These are phyloP conservation scores for Candida alai DNA, from an alignment of 805 yeast genomes.

Conservation along the genomic window DNA sequence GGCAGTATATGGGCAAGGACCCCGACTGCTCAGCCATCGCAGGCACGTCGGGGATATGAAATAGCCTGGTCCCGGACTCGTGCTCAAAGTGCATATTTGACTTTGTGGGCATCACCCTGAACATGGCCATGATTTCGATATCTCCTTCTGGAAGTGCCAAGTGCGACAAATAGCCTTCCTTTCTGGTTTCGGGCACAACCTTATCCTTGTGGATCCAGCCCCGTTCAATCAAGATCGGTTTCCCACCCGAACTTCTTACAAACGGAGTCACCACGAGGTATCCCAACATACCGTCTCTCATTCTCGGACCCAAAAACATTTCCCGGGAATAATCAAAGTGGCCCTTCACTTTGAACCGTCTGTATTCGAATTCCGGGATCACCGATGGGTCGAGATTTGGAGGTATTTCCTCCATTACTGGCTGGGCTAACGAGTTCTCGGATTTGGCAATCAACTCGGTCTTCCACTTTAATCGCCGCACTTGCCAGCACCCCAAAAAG, in stretches of 20 bases:
- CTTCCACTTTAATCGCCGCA: slow-evolving; percentile 83
- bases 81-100: slow-evolving; percentile 69
- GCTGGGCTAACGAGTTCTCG: slow-evolving; percentile 74
- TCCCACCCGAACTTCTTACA: slow-evolving; percentile 67
- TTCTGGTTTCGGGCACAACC: slow-evolving; percentile 50
- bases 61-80: slow-evolving; percentile 61
- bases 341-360: slow-evolving; percentile 76
- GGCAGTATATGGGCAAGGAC: slow-evolving; percentile 70
- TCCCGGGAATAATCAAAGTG: slow-evolving; percentile 80
- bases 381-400: slow-evolving; percentile 58
- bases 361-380: slow-evolving; percentile 72
- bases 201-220: slow-evolving; percentile 86
- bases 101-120: slow-evolving; percentile 61
- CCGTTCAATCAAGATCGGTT: slow-evolving; percentile 76
- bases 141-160: slow-evolving; percentile 70
- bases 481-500: slow-evolving; percentile 91
- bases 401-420: slow-evolving; percentile 68
- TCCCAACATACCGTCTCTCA: slow-evolving; percentile 65
- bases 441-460: slow-evolving; percentile 73
- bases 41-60: slow-evolving; percentile 75
- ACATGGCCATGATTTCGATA: slow-evolving; percentile 67
- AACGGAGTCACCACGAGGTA: slow-evolving; percentile 81
- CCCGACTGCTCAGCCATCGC: slow-evolving; percentile 73
- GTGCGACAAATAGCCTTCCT: slow-evolving; percentile 51
- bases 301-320: slow-evolving; percentile 87